These are phyloP conservation scores for Albifimbria verrucaria DNA, from an alignment of 2,329 filamentous ascomycete genomes.

Conservation along the genomic window DNA sequence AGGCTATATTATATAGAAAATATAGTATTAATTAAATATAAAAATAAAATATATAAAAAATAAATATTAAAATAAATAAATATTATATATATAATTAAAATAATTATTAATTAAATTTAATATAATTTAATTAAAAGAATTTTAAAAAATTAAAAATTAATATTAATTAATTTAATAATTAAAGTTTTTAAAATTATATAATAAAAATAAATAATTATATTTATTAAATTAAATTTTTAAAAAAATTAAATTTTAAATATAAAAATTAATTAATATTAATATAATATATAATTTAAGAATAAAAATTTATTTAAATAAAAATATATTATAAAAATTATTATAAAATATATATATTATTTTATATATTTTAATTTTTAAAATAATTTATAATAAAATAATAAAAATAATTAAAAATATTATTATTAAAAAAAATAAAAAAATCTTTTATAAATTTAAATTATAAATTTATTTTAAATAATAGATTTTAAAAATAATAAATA, in stretches of 20 bases:
- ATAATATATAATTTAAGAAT: not conserved
- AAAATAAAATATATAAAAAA: no score
- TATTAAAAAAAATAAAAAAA: not conserved
- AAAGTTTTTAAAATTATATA: no score
- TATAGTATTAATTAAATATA: no score
- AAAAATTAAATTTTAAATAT: not conserved
- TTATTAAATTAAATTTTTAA: conserved; percentile 1
- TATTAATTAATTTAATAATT: no score
- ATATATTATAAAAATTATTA: not conserved
- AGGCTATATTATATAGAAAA: not conserved
- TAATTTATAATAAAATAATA: not conserved
- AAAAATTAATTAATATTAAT: not conserved
- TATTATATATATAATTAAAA: no score
- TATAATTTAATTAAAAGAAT: no score
- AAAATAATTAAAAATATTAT: not conserved
- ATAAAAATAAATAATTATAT: not conserved
- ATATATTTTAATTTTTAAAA: not conserved
- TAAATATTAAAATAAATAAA: no score
- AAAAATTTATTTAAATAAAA: not conserved
- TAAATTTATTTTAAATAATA: not conserved
- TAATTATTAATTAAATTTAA: no score
- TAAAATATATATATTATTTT: not conserved
- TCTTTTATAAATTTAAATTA: not conserved
- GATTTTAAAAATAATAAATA: not conserved
- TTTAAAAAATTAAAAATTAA: no score